A percentile compares a stretch with the other conserved stretches of the same genome.
phyloP scores from a whole-genome alignment of 1,139 yeast genomes.

The Scheffersomyces cryptocercus region DNA sequence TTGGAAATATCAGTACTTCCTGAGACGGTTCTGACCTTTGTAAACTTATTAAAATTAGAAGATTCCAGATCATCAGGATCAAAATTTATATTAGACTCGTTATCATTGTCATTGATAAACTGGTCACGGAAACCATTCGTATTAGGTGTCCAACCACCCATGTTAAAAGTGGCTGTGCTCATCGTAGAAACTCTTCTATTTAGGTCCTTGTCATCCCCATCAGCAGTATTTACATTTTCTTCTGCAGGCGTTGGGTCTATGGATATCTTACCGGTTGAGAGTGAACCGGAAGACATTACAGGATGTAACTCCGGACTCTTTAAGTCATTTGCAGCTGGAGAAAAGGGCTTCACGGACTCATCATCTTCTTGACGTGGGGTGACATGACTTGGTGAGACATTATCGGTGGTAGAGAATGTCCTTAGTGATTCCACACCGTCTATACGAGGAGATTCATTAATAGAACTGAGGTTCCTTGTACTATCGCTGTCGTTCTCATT shows the following conservation, averaged over 20 bases:
- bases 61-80: constrained; percentile 22
- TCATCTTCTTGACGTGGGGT: not conserved
- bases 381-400: no score
- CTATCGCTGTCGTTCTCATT: constrained; percentile 11
- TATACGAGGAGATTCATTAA: not conserved
- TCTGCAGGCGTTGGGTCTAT: constrained; percentile 19
- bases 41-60: constrained; percentile 33
- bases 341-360: constrained; percentile 1
- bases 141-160: constrained; percentile 57
- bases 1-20: constrained; percentile 27
- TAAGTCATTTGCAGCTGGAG: constrained; percentile 1
- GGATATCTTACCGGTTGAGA: constrained; percentile 40
- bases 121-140: constrained; percentile 51
- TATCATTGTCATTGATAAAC: constrained; percentile 49
- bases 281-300: constrained; percentile 36
- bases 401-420: no score
- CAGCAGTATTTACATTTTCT: constrained; percentile 9
- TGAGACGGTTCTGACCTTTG: constrained; percentile 30
- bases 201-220: constrained; percentile 8
- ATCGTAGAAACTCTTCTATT: constrained; percentile 37
- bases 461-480: not conserved
- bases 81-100: constrained; percentile 39
- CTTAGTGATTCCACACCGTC: no score
- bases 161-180: constrained; percentile 41
- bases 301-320: constrained; percentile 21